A percentile compares a stretch with the other conserved stretches of the same genome.
Evolutionary conservation across 768 basidiomycete species (phyloP).

Genomic region (Termitomyces sp.): DNA sequence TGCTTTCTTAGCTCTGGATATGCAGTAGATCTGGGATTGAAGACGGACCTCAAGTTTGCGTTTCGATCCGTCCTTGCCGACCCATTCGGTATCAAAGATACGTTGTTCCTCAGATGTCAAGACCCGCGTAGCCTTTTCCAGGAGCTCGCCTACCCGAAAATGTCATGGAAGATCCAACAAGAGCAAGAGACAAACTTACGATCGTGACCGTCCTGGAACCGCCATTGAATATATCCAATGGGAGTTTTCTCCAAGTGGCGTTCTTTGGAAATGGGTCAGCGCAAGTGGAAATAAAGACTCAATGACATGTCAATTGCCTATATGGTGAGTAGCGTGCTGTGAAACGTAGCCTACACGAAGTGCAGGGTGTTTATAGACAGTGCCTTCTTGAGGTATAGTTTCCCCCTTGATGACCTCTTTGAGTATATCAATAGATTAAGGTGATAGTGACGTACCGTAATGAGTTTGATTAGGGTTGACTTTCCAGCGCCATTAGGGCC

Average conservation of each 20-base stretch:
- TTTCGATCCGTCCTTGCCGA: conserved; percentile 85
- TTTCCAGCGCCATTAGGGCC: conserved; percentile 97
- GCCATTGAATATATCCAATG: conserved; percentile 97
- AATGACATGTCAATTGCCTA: conserved; percentile 39
- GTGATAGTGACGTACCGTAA: conserved; percentile 52
- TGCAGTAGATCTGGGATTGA: neutral
- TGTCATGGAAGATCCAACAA: neutral
- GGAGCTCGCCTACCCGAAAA: conserved; percentile 58
- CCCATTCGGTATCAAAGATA: conserved; percentile 78
- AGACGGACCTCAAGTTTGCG: conserved; percentile 81
- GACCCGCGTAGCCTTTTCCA: conserved; percentile 90
- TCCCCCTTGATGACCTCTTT: conserved; percentile 56
- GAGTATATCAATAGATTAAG: conserved; percentile 3
- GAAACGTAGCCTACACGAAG: conserved; percentile 95
- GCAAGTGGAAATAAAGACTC: neutral
- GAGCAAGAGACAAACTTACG: conserved; percentile 41
- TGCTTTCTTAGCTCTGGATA: conserved; percentile 6
- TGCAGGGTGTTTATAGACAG: conserved; percentile 90
- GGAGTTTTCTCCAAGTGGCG: conserved; percentile 95
- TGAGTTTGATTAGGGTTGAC: conserved; percentile 90
- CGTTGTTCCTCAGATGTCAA: conserved; percentile 82
- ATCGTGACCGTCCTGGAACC: conserved; percentile 98
- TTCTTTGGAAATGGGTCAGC: conserved; percentile 38
- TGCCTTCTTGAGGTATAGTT: conserved; percentile 84
- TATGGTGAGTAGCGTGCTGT: conserved; percentile 97